phyloP scores from a whole-genome alignment of 495 filamentous ascomycete species.

The Apiosordaria backusii region DNA sequence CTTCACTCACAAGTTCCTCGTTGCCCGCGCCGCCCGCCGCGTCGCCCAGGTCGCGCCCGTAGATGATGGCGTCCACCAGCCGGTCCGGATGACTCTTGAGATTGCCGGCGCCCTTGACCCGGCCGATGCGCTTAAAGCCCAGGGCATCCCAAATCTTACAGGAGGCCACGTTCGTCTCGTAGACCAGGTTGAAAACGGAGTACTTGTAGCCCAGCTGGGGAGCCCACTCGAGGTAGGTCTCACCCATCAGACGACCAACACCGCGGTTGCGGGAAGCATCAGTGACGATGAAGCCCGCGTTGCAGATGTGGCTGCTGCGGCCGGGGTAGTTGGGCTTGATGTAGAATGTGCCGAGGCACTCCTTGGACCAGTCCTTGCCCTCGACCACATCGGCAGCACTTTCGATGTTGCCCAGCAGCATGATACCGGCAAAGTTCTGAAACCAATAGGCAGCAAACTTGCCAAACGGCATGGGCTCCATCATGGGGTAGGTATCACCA shows the following conservation, averaged over 20 bases:
- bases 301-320: conserved; percentile 92
- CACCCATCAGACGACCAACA: conserved; percentile 89
- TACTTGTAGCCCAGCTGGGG: conserved; percentile 92
- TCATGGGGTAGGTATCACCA: conserved; percentile 95
- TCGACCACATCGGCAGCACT: conserved; percentile 55
- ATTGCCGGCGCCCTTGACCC: conserved; percentile 82
- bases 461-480: conserved; percentile 67
- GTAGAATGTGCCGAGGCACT: conserved; percentile 92
- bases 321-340: conserved; percentile 98
- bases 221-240: conserved; percentile 92
- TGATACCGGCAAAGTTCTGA: conserved; percentile 88
- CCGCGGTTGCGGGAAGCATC: conserved; percentile 85
- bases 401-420: conserved; percentile 79
- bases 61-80: conserved; percentile 92
- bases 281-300: conserved; percentile 91
- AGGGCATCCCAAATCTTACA: conserved; percentile 95
- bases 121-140: conserved; percentile 96
- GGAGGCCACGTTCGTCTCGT: conserved; percentile 94
- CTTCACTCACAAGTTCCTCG: conserved; percentile 89
- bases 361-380: conserved; percentile 75
- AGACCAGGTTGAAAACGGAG: conserved; percentile 96
- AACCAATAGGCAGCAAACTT: conserved; percentile 92
- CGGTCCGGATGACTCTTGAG: conserved; percentile 76
- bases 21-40: conserved; percentile 45
- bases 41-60: conserved; percentile 73